Conservation (phyloP, 352 stramenopile genomes). For the Phytophthora idaei region DNA sequence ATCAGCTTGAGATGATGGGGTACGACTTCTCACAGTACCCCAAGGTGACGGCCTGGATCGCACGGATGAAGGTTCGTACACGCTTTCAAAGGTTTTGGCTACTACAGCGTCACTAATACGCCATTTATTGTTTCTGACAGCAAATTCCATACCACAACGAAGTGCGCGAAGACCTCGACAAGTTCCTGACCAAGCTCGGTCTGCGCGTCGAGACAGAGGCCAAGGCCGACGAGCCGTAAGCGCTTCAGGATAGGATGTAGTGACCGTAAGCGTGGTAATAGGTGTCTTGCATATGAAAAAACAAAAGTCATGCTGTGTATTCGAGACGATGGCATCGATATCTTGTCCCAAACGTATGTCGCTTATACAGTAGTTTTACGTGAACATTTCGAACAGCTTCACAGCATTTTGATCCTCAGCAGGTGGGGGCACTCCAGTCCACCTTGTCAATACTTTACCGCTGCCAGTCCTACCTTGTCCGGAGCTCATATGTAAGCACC, state of each 20-base stretch:
- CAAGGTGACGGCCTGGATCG: slow-evolving; percentile 47
- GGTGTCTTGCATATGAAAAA: slow-evolving; percentile 16
- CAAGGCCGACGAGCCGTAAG: slow-evolving; percentile 16
- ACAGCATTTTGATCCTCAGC: no score
- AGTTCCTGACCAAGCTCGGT: slow-evolving; percentile 21
- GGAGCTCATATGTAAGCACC: slow-evolving; percentile 23
- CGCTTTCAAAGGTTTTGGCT: background rate
- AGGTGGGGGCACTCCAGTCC: no score
- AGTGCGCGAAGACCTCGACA: slow-evolving; percentile 39
- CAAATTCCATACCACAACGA: slow-evolving; percentile 34
- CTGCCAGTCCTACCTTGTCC: background rate
- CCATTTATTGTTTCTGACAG: slow-evolving; percentile 5
- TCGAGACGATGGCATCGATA: background rate
- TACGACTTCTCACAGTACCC: slow-evolving; percentile 51
- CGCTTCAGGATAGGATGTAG: background rate
- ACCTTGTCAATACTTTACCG: background rate
- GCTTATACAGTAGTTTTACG: background rate
- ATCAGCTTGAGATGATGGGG: slow-evolving; percentile 54
- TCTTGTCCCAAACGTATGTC: background rate
- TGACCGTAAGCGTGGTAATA: slow-evolving; percentile 1
- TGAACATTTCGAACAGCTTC: background rate
- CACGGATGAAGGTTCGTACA: slow-evolving; percentile 28
- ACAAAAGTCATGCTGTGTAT: background rate
- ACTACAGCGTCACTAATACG: background rate
- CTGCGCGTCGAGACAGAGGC: slow-evolving; percentile 2